These are phyloP conservation scores for Aspergillus bridgeri DNA, from an alignment of 495 filamentous ascomycete genomes.

Conservation along the genomic window DNA sequence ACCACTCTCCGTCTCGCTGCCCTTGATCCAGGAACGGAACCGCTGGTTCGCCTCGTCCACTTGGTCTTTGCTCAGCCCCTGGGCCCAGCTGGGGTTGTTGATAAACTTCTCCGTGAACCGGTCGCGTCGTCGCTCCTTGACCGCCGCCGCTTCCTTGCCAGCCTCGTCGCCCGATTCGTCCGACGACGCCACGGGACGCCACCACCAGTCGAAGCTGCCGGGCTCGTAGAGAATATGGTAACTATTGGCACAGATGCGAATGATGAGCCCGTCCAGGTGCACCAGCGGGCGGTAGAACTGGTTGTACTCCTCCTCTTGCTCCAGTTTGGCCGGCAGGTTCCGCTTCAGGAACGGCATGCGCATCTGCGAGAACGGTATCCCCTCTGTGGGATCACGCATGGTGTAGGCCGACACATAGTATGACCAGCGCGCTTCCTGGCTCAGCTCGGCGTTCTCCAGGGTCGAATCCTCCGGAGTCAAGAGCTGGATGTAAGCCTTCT, in stretches of 20 bases:
- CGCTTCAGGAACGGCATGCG: slow-evolving; percentile 67
- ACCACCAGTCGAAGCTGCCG: slow-evolving; percentile 60
- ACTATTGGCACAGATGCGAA: slow-evolving; percentile 76
- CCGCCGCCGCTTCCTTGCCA: slow-evolving; percentile 39
- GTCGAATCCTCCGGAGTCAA: slow-evolving; percentile 79
- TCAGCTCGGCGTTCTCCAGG: slow-evolving; percentile 60
- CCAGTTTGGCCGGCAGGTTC: slow-evolving; percentile 60
- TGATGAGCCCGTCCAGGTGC: slow-evolving; percentile 69
- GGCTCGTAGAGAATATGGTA: slow-evolving; percentile 78
- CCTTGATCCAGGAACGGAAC: slow-evolving; percentile 49
- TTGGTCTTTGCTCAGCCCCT: slow-evolving; percentile 63
- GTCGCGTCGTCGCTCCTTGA: slow-evolving; percentile 56
- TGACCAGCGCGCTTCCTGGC: slow-evolving; percentile 67
- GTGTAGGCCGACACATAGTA: slow-evolving; percentile 92
- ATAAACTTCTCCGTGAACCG: slow-evolving; percentile 68
- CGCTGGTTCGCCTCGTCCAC: slow-evolving; percentile 66
- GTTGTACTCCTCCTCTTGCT: slow-evolving; percentile 48
- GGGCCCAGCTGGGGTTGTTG: slow-evolving; percentile 74
- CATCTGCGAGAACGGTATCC: slow-evolving; percentile 62
- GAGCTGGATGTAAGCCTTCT: slow-evolving; percentile 62
- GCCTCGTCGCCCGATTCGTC: slow-evolving; percentile 47
- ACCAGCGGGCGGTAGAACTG: slow-evolving; percentile 51
- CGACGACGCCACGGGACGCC: slow-evolving; percentile 33
- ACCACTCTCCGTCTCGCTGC: slow-evolving; percentile 22
- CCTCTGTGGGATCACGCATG: slow-evolving; percentile 85